Percentiles rank a stretch among this genome's conserved stretches.
These are phyloP conservation scores for Hypoxylon sp. DNA, from an alignment of 2,329 filamentous ascomycete genomes.

Conservation along the genomic window DNA sequence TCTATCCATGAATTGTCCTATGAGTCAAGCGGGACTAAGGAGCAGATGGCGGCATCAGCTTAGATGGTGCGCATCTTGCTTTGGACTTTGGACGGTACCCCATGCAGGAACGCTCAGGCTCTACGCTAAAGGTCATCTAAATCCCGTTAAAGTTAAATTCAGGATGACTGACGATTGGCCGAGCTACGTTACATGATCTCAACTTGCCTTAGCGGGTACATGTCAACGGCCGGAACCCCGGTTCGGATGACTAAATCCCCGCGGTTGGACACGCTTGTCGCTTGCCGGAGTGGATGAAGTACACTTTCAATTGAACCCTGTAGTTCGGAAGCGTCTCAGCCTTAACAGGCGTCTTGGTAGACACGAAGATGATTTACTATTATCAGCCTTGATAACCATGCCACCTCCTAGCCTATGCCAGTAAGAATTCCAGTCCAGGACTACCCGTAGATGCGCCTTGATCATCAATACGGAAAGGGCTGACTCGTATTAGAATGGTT, in stretches of 20 bases:
- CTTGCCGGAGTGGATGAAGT: too few relatives aligned
- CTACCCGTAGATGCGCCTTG: not conserved
- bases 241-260: not conserved
- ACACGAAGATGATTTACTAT: not conserved
- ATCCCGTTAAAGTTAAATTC: not conserved
- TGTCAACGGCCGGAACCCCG: slow-evolving; percentile 13
- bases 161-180: not conserved
- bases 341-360: not conserved
- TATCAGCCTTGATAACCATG: not conserved
- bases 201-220: not conserved
- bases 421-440: not conserved
- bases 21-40: not conserved
- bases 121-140: not conserved
- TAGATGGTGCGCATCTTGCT: not conserved
- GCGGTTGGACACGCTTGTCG: not conserved
- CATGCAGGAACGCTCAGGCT: not conserved
- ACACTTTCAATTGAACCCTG: too few relatives aligned
- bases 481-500: not conserved
- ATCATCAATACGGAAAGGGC: not conserved
- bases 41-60: not conserved
- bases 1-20: not conserved
- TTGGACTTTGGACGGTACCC: not conserved
- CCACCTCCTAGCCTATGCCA: not conserved
- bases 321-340: not conserved
- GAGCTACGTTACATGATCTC: slow-evolving; percentile 1